Evolutionary conservation across 441 rosid species (phyloP), one percentile per base, ranked within the genome.

Genomic region (Pelargonium fulgidum): DNA sequence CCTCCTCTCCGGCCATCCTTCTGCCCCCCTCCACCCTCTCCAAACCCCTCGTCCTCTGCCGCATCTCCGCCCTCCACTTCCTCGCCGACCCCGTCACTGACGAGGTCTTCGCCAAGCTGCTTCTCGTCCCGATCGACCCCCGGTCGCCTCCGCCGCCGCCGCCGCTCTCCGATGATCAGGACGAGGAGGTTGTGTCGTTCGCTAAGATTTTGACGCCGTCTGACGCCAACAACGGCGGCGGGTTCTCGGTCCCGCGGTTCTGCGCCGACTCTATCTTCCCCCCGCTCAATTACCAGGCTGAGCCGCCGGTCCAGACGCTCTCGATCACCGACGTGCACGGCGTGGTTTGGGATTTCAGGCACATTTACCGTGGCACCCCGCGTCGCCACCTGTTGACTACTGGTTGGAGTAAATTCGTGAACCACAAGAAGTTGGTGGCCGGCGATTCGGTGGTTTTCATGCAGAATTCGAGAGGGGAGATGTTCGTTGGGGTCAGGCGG

Each of bases 201-300:
- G 96, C 99, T 1, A 94, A 94, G 87, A 89, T 96, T 12, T 66
- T 94, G 73, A 94, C 98, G 48, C 96, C 92, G 10, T 50, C 58
- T n/a, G 58, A 50, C 58, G 99, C 99, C 67, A 94, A 94, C 59
- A 94, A 94, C 45, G 99, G 99, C 9, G 98, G 99, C 0, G 99
- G 99, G 2, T 92, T 92, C 81, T 94, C 99, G 5, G 99, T 94
- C 65, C 99, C 99, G 0, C 89, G 99, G 3, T 94, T 90, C 67
- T 94, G 99, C 33, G 99, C 99, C 0, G 98, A 94, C 81, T 90
- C 96, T 13, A 94, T 94, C 66, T 94, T 94, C 71, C 99, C 98
- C 0, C 81, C 86, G 62, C 65, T 94, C 72, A 96, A 94, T 69
- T 90, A 88, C 44, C 82, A 77, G 11, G 90, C 88, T 0, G 99